phyloP scores from a whole-genome alignment of 164 flowering plant species.

The Aristolochia contorta region DNA sequence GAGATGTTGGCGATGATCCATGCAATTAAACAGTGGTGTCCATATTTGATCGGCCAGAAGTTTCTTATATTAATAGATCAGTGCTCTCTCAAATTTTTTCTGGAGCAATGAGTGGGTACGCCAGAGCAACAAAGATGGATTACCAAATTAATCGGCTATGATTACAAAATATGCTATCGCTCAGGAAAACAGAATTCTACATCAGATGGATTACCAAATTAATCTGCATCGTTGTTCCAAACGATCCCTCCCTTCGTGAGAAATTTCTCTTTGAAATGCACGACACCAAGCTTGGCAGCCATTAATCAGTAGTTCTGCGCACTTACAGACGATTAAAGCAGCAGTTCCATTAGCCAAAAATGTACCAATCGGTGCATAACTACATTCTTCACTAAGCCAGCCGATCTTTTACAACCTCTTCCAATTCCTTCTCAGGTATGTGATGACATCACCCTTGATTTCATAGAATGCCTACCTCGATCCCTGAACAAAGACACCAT shows the following conservation, averaged over 20 bases:
- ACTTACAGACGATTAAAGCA: neutral
- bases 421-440: constrained; percentile 4
- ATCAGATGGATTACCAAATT: too few relatives aligned
- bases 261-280: too few relatives aligned
- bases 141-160: too few relatives aligned
- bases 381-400: neutral
- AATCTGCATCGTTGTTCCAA: too few relatives aligned
- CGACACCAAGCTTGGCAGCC: too few relatives aligned
- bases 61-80: neutral
- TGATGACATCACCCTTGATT: neutral
- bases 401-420: neutral
- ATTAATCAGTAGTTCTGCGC: too few relatives aligned
- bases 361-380: neutral
- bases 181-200: too few relatives aligned
- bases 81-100: neutral
- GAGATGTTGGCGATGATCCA: neutral
- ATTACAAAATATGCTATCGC: too few relatives aligned
- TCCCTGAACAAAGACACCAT: neutral
- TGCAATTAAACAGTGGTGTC: neutral
- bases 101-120: neutral
- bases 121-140: too few relatives aligned
- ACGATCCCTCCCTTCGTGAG: too few relatives aligned
- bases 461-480: neutral
- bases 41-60: neutral
- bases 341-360: neutral